Evolutionary conservation across 768 basidiomycete genomes (phyloP), one percentile per base, ranked within the genome.

Genomic region (Multifurca ochricompacta): DNA sequence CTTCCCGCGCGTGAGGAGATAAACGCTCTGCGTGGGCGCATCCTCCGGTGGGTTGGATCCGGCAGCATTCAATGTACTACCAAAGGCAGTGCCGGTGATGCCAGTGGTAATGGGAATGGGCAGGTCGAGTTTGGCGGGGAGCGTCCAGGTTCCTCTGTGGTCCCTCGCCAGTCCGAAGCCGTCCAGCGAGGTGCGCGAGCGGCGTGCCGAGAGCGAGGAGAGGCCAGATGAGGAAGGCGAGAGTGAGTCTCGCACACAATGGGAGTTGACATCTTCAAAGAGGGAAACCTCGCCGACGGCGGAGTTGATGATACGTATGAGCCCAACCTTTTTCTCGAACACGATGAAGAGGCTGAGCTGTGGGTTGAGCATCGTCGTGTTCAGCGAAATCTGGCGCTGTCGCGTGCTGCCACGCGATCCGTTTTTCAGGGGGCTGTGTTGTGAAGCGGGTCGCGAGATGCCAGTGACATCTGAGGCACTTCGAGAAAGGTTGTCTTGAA

Each of bases 301-400:
- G 28, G 90, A 80, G 66, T 91, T 89, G 5, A 81, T 79, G 21
- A 91, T 66, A 19, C 90, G 84, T 60, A 92, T 90, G 68, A 87
- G 71, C n/a, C 82, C 79, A 2, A 88, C 88, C 64, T 87, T 92
- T 71, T 91, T 91, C 67, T 92, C 90, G 65, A 92, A 92, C 21
- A 83, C 71, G 53, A 88, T 80, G 64, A 91, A 91, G n/a, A 92
- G 70, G 60, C 80, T 81, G 63, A 87, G 79, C 60, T 90, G 87
- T 4, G 77, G 77, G 18, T 83, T 83, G 63, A 87, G 86, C 51
- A 72, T 72, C 55, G 74, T 65, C 14, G 68, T 62, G 25, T 36
- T 34, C 36, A 43, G 43, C 18, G 49, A 45, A 2, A 14, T 39
- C 10, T 48, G 43, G 37, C 49, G 43, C 18, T 56, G 37, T 10